These are phyloP conservation scores for Starmerella bombicola DNA, from an alignment of 805 yeast species.

Conservation along the genomic window DNA sequence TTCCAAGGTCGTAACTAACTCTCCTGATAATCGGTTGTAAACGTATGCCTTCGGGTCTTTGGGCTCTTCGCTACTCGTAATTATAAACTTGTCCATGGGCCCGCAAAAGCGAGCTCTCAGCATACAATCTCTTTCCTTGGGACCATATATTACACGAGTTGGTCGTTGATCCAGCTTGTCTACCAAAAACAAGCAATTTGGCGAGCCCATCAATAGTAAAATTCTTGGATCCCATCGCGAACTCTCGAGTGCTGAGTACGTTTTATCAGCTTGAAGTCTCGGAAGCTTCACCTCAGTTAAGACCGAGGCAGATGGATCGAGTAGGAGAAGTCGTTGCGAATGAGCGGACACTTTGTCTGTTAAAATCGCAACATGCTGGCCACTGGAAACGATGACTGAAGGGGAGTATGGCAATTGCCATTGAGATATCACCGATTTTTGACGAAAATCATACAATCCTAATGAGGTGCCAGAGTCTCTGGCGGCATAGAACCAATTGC, in stretches of 20 bases:
- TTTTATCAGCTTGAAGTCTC: neutral
- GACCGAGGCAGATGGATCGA: neutral
- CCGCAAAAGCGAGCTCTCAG: conserved; percentile 71
- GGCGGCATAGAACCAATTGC: neutral
- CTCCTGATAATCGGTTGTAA: conserved; percentile 66
- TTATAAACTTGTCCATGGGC: conserved; percentile 50
- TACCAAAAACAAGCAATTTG: conserved; percentile 4
- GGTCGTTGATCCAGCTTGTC: conserved; percentile 8
- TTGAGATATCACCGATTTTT: neutral
- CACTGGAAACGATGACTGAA: neutral
- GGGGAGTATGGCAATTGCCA: neutral
- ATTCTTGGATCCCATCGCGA: conserved; percentile 13
- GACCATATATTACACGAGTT: conserved; percentile 29
- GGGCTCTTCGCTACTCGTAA: conserved; percentile 81
- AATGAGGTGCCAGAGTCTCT: neutral
- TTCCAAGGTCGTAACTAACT: conserved; percentile 44
- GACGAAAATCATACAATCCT: neutral
- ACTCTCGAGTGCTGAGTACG: conserved; percentile 3
- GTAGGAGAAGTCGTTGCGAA: conserved; percentile 2
- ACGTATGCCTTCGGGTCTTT: conserved; percentile 40
- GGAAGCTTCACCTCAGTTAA: neutral
- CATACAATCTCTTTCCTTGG: conserved; percentile 47
- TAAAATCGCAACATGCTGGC: conserved; percentile 1
- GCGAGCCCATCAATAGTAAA: conserved; percentile 6
- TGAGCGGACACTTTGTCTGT: neutral